Conservation (phyloP, 371 early-diverging fungal genomes). For the Syncephalastrum contaminatum region DNA sequence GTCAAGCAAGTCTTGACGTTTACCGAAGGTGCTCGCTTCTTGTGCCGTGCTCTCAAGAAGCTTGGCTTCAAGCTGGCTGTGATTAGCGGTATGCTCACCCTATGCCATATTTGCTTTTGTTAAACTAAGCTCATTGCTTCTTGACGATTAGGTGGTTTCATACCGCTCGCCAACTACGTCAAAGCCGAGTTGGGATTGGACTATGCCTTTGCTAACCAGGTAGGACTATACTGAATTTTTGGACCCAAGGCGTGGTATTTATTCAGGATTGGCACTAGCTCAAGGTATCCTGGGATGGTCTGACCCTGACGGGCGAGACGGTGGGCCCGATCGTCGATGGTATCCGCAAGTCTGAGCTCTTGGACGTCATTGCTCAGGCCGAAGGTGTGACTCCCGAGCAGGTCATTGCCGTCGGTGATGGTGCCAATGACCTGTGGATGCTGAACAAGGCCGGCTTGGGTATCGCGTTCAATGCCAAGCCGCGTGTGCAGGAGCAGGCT, state of each 20-base stretch:
- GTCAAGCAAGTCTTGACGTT: slow-evolving; percentile 79
- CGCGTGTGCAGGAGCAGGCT: slow-evolving; percentile 90
- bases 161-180: slow-evolving; percentile 89
- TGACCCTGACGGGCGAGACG: slow-evolving; percentile 82
- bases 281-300: slow-evolving; percentile 80
- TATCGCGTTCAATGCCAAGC: slow-evolving; percentile 99
- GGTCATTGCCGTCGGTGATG: slow-evolving; percentile 99
- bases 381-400: slow-evolving; percentile 83
- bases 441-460: slow-evolving; percentile 95
- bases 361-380: slow-evolving; percentile 93
- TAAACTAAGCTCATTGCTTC: not conserved
- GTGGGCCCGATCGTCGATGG: slow-evolving; percentile 90
- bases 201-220: slow-evolving; percentile 96
- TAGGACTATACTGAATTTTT: slow-evolving; percentile 14
- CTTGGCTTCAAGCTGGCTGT: slow-evolving; percentile 95
- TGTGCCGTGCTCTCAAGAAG: slow-evolving; percentile 86
- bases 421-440: slow-evolving; percentile 99
- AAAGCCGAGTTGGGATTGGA: slow-evolving; percentile 88
- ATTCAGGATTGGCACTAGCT: slow-evolving; percentile 41
- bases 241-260: not conserved
- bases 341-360: slow-evolving; percentile 88
- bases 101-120: not conserved
- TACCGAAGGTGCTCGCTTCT: slow-evolving; percentile 87
- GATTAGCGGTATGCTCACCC: slow-evolving; percentile 67
- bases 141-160: slow-evolving; percentile 76